These are phyloP conservation scores for Lasiosphaeria ovina DNA, from an alignment of 495 filamentous ascomycete species.

Conservation along the genomic window DNA sequence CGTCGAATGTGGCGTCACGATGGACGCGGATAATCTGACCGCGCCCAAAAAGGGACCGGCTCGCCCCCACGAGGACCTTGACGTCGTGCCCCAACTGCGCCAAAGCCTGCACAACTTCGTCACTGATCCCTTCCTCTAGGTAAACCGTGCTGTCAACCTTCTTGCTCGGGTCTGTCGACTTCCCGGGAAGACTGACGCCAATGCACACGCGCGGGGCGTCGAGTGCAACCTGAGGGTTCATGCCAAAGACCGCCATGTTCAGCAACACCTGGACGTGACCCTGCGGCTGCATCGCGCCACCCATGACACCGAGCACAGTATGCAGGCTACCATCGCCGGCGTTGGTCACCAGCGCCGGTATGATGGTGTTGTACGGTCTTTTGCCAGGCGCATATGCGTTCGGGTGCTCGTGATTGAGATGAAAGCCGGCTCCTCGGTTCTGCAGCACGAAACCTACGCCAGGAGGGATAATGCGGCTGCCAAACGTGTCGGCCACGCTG, in stretches of 20 bases:
- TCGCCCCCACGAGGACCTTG: constrained; percentile 58
- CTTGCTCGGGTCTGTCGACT: constrained; percentile 28
- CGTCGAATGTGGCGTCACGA: constrained; percentile 55
- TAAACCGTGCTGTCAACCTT: constrained; percentile 44
- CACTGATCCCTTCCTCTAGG: constrained; percentile 71
- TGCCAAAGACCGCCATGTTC: constrained; percentile 74
- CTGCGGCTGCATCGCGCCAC: constrained; percentile 89
- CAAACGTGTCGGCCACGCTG: constrained; percentile 75
- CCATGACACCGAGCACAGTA: constrained; percentile 81
- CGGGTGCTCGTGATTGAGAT: constrained; percentile 58
- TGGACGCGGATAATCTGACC: constrained; percentile 68
- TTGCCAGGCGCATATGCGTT: constrained; percentile 70
- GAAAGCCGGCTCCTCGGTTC: constrained; percentile 76
- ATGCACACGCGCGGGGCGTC: constrained; percentile 77
- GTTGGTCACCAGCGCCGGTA: constrained; percentile 77
- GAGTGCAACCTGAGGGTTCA: constrained; percentile 74
- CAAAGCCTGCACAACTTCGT: constrained; percentile 58
- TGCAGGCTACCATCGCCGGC: constrained; percentile 49
- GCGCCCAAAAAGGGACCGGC: constrained; percentile 69
- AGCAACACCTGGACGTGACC: constrained; percentile 84
- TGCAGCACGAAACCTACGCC: constrained; percentile 77
- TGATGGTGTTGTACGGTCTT: constrained; percentile 85
- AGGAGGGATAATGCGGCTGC: constrained; percentile 70
- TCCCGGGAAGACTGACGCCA: constrained; percentile 54
- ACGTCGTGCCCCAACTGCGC: constrained; percentile 63